phyloP scores from a whole-genome alignment of 345 rosid genomes.

The Rhodamnia argentea region DNA sequence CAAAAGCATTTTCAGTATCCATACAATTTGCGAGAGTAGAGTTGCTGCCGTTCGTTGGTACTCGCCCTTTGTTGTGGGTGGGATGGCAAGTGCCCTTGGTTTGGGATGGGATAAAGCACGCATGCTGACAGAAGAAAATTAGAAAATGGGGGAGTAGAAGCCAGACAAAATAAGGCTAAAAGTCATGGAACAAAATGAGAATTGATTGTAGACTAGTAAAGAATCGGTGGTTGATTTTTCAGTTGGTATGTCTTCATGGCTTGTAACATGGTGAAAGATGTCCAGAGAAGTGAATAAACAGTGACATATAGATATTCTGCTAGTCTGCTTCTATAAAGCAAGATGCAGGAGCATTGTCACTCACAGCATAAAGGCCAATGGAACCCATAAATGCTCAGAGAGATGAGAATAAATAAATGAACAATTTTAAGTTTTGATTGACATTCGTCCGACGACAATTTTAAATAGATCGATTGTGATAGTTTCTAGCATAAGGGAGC shows the following conservation, averaged over 20 bases:
- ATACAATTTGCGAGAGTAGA: neutral
- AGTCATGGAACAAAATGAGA: neutral
- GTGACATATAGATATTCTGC: neutral
- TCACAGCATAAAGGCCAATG: neutral
- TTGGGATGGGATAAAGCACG: neutral
- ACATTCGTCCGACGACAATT: neutral
- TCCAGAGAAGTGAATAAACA: neutral
- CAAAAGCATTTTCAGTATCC: neutral
- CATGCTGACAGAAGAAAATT: neutral
- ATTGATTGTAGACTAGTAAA: neutral
- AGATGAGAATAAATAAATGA: neutral
- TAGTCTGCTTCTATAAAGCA: neutral
- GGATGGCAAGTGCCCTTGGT: neutral
- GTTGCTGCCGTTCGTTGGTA: neutral
- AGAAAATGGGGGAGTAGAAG: neutral
- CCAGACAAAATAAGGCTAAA: neutral
- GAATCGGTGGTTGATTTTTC: neutral
- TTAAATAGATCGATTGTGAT: neutral
- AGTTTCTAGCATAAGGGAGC: neutral
- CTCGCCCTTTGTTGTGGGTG: neutral
- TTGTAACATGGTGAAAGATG: neutral
- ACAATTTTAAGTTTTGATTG: neutral
- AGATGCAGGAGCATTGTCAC: neutral
- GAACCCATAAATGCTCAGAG: neutral
- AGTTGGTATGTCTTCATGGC: neutral